Evolutionary conservation across 2,329 filamentous ascomycete species (phyloP).

Genomic region (Pseudogymnoascus sp.): DNA sequence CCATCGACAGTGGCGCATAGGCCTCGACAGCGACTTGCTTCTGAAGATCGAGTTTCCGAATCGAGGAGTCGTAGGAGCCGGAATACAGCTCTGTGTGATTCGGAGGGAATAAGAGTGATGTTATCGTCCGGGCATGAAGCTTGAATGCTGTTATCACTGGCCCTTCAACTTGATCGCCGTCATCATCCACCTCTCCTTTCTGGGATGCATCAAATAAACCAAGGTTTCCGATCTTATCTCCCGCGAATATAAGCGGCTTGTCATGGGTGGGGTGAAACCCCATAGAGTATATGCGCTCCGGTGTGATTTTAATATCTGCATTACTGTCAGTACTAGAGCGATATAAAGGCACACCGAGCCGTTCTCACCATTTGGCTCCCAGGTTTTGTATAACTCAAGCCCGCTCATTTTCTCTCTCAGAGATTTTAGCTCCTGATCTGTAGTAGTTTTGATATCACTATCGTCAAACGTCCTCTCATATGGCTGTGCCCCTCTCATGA

Average conservation of each 20-base stretch:
- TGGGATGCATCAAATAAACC: conserved; percentile 88
- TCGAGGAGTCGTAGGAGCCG: conserved; percentile 85
- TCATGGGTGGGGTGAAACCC: conserved; percentile 79
- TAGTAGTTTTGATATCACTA: conserved; percentile 73
- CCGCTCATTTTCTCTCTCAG: conserved; percentile 69
- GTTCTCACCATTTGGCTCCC: conserved; percentile 63
- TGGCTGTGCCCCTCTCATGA: conserved; percentile 63
- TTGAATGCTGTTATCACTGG: conserved; percentile 86
- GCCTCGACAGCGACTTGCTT: conserved; percentile 73
- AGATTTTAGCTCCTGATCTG: conserved; percentile 63
- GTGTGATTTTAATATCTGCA: conserved; percentile 80
- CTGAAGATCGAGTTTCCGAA: conserved; percentile 75
- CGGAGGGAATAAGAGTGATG: conserved; percentile 67
- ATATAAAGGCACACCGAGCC: no score
- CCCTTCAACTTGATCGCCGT: conserved; percentile 55
- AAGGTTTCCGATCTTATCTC: conserved; percentile 85
- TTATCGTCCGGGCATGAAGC: conserved; percentile 80
- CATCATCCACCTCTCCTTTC: conserved; percentile 49
- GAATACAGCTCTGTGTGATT: conserved; percentile 72
- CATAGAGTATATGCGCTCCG: conserved; percentile 77
- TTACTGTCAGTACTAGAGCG: not conserved
- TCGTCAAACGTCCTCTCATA: conserved; percentile 78
- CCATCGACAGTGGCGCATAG: conserved; percentile 62
- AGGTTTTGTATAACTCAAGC: conserved; percentile 73
- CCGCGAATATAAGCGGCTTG: conserved; percentile 84